Evolutionary conservation across 2,329 filamentous ascomycete species (phyloP), one percentile per base, ranked within the genome.

Genomic region (Davidsoniella eucalypti): DNA sequence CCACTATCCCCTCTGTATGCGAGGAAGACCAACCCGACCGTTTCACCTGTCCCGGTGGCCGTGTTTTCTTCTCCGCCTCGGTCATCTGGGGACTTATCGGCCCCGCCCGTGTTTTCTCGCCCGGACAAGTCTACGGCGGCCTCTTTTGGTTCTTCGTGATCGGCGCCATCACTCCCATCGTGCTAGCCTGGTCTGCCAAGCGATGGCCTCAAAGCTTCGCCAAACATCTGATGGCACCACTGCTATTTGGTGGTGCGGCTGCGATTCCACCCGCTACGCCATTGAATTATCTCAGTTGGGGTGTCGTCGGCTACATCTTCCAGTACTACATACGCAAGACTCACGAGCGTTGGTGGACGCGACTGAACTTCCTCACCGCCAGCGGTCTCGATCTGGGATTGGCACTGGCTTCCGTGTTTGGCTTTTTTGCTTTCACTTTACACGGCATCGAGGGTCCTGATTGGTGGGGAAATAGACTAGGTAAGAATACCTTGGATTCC

Each of bases 211-310:
- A 63, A 44, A 75, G 72, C 2, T 67, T 67, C 1, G 57, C 68
- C 40, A 67, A 66, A 51, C 73, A 69, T 60, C 65, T 78, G 47
- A 80, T 80, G 66, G 71, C 76, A 3, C 77, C 77, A 1, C 64
- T 81, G 53, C 76, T 81, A 56, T 78, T 80, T 58, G 78, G 76
- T 52, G 75, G 76, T 18, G 69, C 73, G 5, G 71, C 69, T 1
- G 55, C 65, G 33, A 78, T 81, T 56, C 77, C 76, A 2, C 77
- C 77, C 0, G 82, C 83, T 2, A 83, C 81, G 0, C 81, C 82
- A 0, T 72, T 86, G 52, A 85, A 83, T 64, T 87, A 84, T 60
- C 72, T 83, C 33, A 72, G 73, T n/a, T 87, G 82, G 82, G 80
- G 78, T 16, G 65, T 82, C 51, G 78, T 86, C 2, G 83, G 82